Conservation (phyloP, 306 rosid species). For the Vicia faba region DNA sequence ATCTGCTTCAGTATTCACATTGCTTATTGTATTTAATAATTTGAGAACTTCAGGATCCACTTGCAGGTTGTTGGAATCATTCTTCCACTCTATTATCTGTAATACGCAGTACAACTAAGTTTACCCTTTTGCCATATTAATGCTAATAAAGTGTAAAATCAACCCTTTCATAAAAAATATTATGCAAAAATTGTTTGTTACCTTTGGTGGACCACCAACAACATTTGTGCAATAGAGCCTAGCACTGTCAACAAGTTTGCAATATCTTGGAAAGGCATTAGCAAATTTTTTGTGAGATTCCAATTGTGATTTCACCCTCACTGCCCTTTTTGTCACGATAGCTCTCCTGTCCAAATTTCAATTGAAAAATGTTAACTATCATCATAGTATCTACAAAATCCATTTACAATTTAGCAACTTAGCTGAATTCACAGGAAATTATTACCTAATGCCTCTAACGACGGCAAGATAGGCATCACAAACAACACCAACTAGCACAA, state of each 20-base stretch:
- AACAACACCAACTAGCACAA: constrained; percentile 90
- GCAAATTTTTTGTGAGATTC: constrained; percentile 95
- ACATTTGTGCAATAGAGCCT: constrained; percentile 68
- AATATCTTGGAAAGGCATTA: constrained; percentile 65
- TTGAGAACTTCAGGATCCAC: constrained; percentile 59
- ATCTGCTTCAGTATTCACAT: constrained; percentile 67
- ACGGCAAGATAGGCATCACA: constrained; percentile 93
- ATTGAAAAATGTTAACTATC: constrained; percentile 6
- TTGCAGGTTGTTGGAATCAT: constrained; percentile 49
- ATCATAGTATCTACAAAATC: not conserved
- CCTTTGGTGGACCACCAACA: constrained; percentile 68
- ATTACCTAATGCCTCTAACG: constrained; percentile 81
- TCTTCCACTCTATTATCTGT: constrained; percentile 76
- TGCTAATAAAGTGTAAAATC: not conserved
- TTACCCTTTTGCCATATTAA: constrained; percentile 19
- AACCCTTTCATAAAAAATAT: not conserved
- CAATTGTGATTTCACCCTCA: constrained; percentile 86
- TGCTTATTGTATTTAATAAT: constrained; percentile 49
- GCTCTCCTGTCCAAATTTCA: constrained; percentile 68
- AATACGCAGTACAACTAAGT: constrained; percentile 28
- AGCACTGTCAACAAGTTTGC: constrained; percentile 80
- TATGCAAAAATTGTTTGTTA: constrained; percentile 38
- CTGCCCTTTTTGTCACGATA: constrained; percentile 75
- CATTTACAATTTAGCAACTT: constrained; percentile 1
- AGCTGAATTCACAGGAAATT: not conserved